Base-by-base conservation (phyloP, 257 asterid genomes). In the Fraxinus excelsior region DNA sequence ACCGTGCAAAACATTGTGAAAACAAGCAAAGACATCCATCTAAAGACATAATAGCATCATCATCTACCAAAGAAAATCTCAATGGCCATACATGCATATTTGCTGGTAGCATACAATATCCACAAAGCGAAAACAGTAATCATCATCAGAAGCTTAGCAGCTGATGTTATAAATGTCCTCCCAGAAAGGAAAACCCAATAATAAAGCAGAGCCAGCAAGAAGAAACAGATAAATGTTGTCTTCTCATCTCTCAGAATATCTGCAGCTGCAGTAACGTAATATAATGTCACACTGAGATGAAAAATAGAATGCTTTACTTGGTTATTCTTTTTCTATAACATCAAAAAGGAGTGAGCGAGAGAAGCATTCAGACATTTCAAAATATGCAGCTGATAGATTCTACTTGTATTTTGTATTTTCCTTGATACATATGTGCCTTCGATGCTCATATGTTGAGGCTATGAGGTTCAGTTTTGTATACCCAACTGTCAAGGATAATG, bases 201-300 rank as follows among this genome's bases (percentile, higher is more conserved):
- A 86, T 91, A 94, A 77, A 96, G 80, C 70, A 89, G 74, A 85
- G 83, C 84, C 70, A 87, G 81, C 44, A 87, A 74, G 70, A 93
- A 70, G 78, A 96, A 96, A 79, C 85, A 89, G 53, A 67, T 71
- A 79, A 93, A 96, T 67, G 91, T 86, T 79, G 81, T 86, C 91
- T 85, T 91, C 85, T 96, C 98, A 85, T 90, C 93, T 82, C 98
- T 94, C 86, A 96, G 88, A 85, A 93, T 82, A 71, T 96, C 94
- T 51, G 98, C 94, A 90, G 89, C 97, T 96, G 98, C 86, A 85
- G 73, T 14, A 80, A 71, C 79, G 79, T 35, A 77, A 58, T 11
- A 82, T 7, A 81, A 70, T 29, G 81, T 86, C 87, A 88, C 40
- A 68, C 28, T 34, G 42, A 35, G 19, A 58, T 64, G 67, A 75